phyloP scores from a whole-genome alignment of 2,329 filamentous ascomycete species.

The Chaetomiaceae sp. region DNA sequence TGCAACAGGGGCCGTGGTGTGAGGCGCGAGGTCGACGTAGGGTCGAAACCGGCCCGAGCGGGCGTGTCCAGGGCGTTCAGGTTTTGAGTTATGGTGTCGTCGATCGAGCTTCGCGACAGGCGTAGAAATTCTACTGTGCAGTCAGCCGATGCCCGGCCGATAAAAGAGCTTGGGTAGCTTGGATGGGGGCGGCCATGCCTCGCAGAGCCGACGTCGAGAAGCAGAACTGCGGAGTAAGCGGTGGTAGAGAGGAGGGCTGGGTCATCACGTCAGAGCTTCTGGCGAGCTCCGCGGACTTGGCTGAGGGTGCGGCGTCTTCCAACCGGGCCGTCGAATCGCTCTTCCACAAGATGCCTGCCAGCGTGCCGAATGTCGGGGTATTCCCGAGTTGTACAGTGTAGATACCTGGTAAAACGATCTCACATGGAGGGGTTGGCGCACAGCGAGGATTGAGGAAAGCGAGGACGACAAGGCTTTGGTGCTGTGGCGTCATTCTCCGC shows the following conservation, averaged over 20 bases:
- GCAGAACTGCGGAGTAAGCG: slow-evolving; percentile 68
- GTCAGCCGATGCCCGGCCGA: slow-evolving; percentile 8
- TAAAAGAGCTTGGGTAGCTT: not conserved
- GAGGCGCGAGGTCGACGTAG: slow-evolving; percentile 64
- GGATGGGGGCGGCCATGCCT: slow-evolving; percentile 43
- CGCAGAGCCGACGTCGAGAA: slow-evolving; percentile 63
- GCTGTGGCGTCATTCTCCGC: too few species aligned
- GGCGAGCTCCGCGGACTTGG: slow-evolving; percentile 22
- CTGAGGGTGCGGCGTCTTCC: slow-evolving; percentile 31
- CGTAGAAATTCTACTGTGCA: slow-evolving; percentile 72
- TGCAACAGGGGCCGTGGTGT: slow-evolving; percentile 44
- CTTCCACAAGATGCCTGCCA: slow-evolving; percentile 50
- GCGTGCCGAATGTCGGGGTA: slow-evolving; percentile 27
- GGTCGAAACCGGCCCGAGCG: slow-evolving; percentile 66
- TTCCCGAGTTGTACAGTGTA: not conserved
- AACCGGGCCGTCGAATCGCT: slow-evolving; percentile 35
- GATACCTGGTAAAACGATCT: too few species aligned
- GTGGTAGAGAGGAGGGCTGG: slow-evolving; percentile 40
- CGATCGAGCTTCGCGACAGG: slow-evolving; percentile 73
- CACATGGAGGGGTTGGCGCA: too few species aligned
- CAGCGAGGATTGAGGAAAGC: too few species aligned
- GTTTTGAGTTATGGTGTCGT: slow-evolving; percentile 90
- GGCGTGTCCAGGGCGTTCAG: slow-evolving; percentile 85
- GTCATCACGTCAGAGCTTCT: slow-evolving; percentile 39
- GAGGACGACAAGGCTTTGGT: too few species aligned